Conservation (phyloP, 1,284 basidiomycete genomes). For the Ceratobasidium sp. region DNA sequence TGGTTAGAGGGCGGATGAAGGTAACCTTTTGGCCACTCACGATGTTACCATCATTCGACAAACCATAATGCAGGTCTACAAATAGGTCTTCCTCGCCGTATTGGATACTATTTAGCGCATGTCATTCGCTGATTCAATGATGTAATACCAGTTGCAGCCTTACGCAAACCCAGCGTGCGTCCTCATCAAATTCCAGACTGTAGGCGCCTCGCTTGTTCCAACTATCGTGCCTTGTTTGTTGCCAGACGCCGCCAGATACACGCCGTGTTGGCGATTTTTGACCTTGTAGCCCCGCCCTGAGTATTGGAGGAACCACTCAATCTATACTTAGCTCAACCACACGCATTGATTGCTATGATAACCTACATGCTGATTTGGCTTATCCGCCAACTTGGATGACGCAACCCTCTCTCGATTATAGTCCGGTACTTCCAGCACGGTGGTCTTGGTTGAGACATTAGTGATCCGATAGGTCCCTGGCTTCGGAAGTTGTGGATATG, state of each 20-base stretch:
- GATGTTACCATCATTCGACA: not conserved
- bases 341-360: not conserved
- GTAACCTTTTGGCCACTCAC: not conserved
- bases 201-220: not conserved
- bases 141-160: not conserved
- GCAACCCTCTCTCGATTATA: not conserved
- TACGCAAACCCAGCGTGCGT: not conserved
- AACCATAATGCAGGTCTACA: no score
- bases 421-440: not conserved
- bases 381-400: not conserved
- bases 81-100: no score
- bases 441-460: no score
- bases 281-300: not conserved
- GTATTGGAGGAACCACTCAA: conserved; percentile 4
- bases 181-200: conserved; percentile 4
- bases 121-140: not conserved
- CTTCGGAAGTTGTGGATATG: no score
- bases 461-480: no score
- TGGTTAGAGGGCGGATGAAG: not conserved
- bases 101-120: no score
- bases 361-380: not conserved
- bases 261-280: conserved; percentile 5
- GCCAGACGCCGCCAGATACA: not conserved
- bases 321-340: no score
- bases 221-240: no score